Base-by-base conservation (phyloP, 805 yeast species). In the Saccharomycodes ludwigii region DNA sequence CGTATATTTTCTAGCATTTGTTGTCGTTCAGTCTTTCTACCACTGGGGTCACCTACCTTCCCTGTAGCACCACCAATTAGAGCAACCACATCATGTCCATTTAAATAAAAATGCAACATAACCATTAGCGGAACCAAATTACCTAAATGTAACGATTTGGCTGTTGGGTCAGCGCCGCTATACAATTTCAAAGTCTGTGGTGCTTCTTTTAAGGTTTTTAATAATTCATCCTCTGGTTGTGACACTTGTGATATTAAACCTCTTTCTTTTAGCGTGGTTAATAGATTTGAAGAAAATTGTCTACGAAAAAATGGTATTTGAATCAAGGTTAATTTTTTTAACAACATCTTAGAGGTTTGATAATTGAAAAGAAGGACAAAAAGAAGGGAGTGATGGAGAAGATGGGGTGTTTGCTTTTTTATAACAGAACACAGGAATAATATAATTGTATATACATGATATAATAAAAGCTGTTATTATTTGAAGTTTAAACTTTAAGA, bases 141-240 rank as follows among this genome's bases (percentile, higher is more conserved):
- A 3, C 98, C 98, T 41, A 91, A 56, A 56, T 91, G 98, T 11
- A 91, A 60, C 1, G 96, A 85, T 29, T 50, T 61, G 1, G 97
- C 97, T 0, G 95, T 76, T 2, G 98, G 98, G 49, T 91, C 98
- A 1, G 95, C 96, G 8, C 98, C 98, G 52, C 94, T 78, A 54
- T 88, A 88, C 6, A 84, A 54, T 7, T 76, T 73, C 6, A 25
- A 16, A 10, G 15, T 25, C 6, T 25, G 13, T 4, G 28, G 28
- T 8, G 15, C 18, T 4, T 25, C 18, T 7, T 30, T 21, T 13
- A 50, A 17, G 23, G 33, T 36, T 13, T 39, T 31, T 13, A 25
- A 21, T 10, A 53, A 28, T 12, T 21, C 15, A 4, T 27, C 18
- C 23, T 44, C 50, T 5, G 56, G 58, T 29, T 50, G 47, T 13